These are phyloP conservation scores for Saccharum spontaneum DNA, from an alignment of 176 grass and related monocot species.

Conservation along the genomic window DNA sequence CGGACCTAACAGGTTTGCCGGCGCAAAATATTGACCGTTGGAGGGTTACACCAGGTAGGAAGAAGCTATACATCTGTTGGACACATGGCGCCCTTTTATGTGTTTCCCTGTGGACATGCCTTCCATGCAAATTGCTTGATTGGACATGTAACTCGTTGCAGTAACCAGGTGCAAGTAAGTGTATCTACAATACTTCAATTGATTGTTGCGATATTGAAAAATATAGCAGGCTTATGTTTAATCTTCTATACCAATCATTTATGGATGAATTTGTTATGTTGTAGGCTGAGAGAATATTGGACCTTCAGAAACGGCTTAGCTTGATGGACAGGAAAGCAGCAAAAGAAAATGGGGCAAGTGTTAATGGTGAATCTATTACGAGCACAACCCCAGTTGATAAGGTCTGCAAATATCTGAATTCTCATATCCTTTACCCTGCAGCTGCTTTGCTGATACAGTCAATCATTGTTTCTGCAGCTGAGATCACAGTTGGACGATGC, in stretches of 20 bases:
- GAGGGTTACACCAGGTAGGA: conserved; percentile 67
- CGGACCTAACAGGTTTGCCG: conserved; percentile 59
- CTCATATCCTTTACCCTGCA: background rate
- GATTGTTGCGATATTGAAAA: background rate
- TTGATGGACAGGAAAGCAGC: conserved; percentile 60
- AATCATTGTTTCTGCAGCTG: conserved; percentile 47
- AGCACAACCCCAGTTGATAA: conserved; percentile 65
- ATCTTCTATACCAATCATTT: background rate
- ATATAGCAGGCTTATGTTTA: background rate
- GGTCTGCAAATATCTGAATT: conserved; percentile 44
- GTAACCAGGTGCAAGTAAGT: conserved; percentile 69
- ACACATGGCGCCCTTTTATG: conserved; percentile 86
- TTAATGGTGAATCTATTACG: conserved; percentile 53
- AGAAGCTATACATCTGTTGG: conserved; percentile 77
- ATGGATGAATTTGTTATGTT: conserved; percentile 20
- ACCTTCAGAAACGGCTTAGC: conserved; percentile 84
- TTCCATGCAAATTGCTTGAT: conserved; percentile 97
- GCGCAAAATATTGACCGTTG: conserved; percentile 86
- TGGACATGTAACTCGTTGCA: conserved; percentile 77
- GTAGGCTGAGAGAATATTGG: conserved; percentile 86
- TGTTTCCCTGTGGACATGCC: conserved; percentile 92
- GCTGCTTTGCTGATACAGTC: conserved; percentile 10
- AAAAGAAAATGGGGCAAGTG: conserved; percentile 48
- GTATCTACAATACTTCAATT: background rate
- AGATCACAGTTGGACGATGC: conserved; percentile 87